Evolutionary conservation across 2,329 filamentous ascomycete species (phyloP), one percentile per base, ranked within the genome.

Genomic region (Metarhizium guizhouense): DNA sequence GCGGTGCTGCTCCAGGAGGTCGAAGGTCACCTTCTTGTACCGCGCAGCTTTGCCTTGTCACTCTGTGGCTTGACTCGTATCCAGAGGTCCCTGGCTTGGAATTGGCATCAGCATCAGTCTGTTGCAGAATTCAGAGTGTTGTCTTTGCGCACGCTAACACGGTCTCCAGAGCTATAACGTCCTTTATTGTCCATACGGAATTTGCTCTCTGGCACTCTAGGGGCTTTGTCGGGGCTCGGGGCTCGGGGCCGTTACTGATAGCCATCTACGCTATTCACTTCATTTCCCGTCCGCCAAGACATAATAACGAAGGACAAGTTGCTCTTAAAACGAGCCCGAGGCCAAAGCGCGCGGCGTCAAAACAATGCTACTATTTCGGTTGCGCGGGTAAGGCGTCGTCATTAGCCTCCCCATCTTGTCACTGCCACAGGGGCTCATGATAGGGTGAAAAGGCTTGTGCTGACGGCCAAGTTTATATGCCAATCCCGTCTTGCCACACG

Each of bases 51-150:
- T 25, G 36, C 40, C 51, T 48, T 42, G 56, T 50, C 53, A 36
- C 38, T 55, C n/a, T 54, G 56, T 47, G 56, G 54, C 56, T 56
- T 58, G 57, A 54, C 51, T 56, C 57, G 57, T 58, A 52, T 36
- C 49, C 18, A 30, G 47, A 25, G 18, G 34, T 48, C 45, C 42
- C 34, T 47, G 32, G 47, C 42, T 40, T 40, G 38, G 38, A n/a
- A 16, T 11, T 40, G 38, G 34, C 34, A 13, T 36, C 34, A 43
- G 40, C 40, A 25, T 16, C 42, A 45, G 18, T 25, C 42, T 34
- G 32, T 34, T 34, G 32, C 32, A 34, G 32, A 34, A 34, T 34
- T 34, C 32, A 34, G 10, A 34, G 10, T 11, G 32, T 34, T 34
- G 3, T 34, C 32, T 11, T 34, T 11, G 10, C 2, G 6, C 32